These are phyloP conservation scores for Microstegium vimineum DNA, from an alignment of 176 grass and related monocot species.

Conservation along the genomic window DNA sequence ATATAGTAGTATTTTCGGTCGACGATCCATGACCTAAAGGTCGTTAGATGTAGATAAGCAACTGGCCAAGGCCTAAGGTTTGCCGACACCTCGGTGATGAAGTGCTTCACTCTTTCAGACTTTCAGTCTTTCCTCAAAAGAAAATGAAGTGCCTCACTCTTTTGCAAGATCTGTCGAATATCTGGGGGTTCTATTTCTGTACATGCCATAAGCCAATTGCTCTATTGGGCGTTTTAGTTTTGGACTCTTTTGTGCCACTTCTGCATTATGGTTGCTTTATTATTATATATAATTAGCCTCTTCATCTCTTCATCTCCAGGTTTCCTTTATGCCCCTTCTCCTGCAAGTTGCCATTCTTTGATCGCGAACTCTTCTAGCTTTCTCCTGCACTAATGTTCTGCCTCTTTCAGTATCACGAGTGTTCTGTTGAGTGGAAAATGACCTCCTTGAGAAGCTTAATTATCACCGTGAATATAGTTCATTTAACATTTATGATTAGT, in stretches of 20 bases:
- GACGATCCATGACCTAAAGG: not conserved
- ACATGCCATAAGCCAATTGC: not conserved
- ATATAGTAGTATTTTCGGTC: not conserved
- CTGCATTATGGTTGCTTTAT: not conserved
- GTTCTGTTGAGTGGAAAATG: conserved; percentile 17
- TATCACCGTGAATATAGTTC: conserved; percentile 20
- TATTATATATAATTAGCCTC: not conserved
- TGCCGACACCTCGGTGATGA: not conserved
- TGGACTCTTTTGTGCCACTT: not conserved
- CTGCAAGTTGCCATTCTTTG: conserved; percentile 24
- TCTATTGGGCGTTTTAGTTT: conserved; percentile 30
- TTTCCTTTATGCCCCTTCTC: conserved; percentile 18
- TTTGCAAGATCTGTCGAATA: conserved; percentile 18
- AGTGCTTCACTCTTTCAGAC: not conserved
- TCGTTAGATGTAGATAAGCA: not conserved
- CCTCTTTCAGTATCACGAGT: conserved; percentile 20
- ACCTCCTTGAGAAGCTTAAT: conserved; percentile 34
- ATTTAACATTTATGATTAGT: conserved; percentile 14
- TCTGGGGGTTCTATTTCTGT: not conserved
- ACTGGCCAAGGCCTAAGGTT: not conserved
- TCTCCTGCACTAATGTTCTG: conserved; percentile 31
- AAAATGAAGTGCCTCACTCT: not conserved
- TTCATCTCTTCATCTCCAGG: conserved; percentile 1
- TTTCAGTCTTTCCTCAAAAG: not conserved
- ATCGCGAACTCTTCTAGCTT: conserved; percentile 46